These are phyloP conservation scores for Verticillium zaregamsianum DNA, from an alignment of 2,329 filamentous ascomycete genomes.

Conservation along the genomic window DNA sequence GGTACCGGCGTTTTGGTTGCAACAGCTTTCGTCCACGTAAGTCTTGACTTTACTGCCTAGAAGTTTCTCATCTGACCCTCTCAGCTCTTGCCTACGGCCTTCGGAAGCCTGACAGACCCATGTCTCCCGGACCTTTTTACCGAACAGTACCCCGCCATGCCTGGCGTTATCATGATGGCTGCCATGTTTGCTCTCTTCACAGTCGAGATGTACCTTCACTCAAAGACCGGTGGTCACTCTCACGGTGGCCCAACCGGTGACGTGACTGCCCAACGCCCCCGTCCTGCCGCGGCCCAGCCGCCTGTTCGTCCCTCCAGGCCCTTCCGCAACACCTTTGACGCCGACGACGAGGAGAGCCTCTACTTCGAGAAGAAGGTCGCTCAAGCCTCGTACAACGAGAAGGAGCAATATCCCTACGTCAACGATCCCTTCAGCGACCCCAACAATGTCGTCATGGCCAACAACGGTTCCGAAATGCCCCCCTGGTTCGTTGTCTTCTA, in stretches of 20 bases:
- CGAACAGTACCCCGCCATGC: conserved; percentile 55
- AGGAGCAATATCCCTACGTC: conserved; percentile 15
- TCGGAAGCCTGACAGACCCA: conserved; percentile 44
- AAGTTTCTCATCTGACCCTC: not conserved
- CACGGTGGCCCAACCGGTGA: conserved; percentile 52
- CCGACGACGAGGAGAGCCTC: conserved; percentile 12
- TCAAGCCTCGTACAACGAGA: conserved; percentile 34
- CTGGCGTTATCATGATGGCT: conserved; percentile 62
- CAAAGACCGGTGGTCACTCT: conserved; percentile 53
- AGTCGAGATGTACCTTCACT: conserved; percentile 59
- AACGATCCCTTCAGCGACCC: conserved; percentile 18
- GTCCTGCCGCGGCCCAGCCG: not conserved
- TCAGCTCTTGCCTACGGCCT: conserved; percentile 56
- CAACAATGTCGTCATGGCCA: conserved; percentile 23
- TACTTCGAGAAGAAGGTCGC: conserved; percentile 37
- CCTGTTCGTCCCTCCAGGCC: not conserved
- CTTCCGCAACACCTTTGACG: conserved; percentile 16
- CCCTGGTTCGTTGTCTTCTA: conserved; percentile 61
- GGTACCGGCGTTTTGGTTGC: conserved; percentile 69
- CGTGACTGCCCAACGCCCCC: conserved; percentile 5
- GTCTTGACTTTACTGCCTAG: conserved; percentile 12
- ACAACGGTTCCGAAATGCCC: conserved; percentile 44
- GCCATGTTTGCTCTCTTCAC: conserved; percentile 58
- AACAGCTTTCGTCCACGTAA: conserved; percentile 67
- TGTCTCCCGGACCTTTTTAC: conserved; percentile 58